Evolutionary conservation across 75 land plant species (phyloP), one percentile per base, ranked within the genome.

Genomic region (Sequoia sempervirens): DNA sequence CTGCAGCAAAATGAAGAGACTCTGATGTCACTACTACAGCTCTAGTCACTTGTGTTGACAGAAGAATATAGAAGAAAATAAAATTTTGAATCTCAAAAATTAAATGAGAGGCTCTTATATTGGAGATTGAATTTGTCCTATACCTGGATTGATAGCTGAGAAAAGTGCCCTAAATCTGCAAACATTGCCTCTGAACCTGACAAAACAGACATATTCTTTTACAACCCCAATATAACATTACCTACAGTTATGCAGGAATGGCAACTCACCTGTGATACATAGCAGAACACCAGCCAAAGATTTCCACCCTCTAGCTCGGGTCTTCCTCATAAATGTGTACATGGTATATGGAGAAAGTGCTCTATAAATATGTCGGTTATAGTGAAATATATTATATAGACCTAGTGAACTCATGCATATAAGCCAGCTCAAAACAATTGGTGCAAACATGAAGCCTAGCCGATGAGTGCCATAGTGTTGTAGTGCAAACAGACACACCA

Each of bases 101-200:
- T 82, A 54, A 54, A 82, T n/a, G 12, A n/a, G 28, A 82, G 86
- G 54, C 18, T 32, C 56, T 45, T 40, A 73, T 9, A 13, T 9
- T 46, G 53, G 17, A 36, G 18, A 56, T 8, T 32, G 23, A 41
- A 54, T 30, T 36, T 84, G 8, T 83, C 34, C 28, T 69, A 70
- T 86, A 95, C 98, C 96, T 96, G 82, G 68, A 94, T 93, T 70
- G 98, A 96, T 73, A 89, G 82, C 82, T 88, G 92, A 11, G 98
- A 94, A 84, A 96, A 96, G 69, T 96, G 98, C n/a, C 98, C 96
- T 47, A 96, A 86, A 82, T 96, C 96, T 86, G 96, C 96, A 92
- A 90, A 96, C 98, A 96, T 94, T 46, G 98, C 96, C 85, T 96
- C 98, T 53, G 98, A 90, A 26, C 98, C 98, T 97, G 89, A 28